Evolutionary conservation across 1,284 basidiomycete genomes (phyloP), one percentile per base, ranked within the genome.

Genomic region (Neotropicomus parvogracilis): DNA sequence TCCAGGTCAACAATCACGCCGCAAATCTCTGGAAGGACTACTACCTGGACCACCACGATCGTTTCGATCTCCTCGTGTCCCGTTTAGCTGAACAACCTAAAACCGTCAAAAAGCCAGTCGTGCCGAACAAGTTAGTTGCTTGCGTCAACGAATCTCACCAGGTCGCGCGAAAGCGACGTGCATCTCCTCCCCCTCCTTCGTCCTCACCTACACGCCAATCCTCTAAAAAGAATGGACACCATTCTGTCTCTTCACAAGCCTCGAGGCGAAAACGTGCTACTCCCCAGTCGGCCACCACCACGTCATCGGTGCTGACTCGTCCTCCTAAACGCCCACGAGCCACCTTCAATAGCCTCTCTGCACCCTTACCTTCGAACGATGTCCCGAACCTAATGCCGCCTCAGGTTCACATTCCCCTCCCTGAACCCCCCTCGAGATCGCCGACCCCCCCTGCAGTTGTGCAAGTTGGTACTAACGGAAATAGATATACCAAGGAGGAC

Each of bases 1-100:
- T 72, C 45, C 38, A 75, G 74, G 64, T 72, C 36, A 73, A 75
- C 38, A 70, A 72, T n/a, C 73, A 77, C 39, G 61, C 69, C 14
- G 66, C 71, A 16, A 68, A 66, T 50, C 54, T 81, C 20, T 86
- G 83, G 83, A 86, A 84, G 57, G 84, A 86, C 56, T 84, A 85
- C 57, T 86, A 81, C 54, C 72, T 87, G 14, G 84, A 86, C 48
- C 73, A 87, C 57, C 78, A 77, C 45, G 69, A 73, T 48, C 75
- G 77, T 26, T 68, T 86, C 29, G 78, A 83, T 54, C 62, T 70
- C 26, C 70, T 75, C 47, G 73, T 85, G 29, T 55, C 57, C 14
- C 57, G 54, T 46, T 47, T 69, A 31, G 27, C 36, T 16, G 61
- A 55, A 29, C 63, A 59, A 42, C 64, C 49, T 51, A 74, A 70